Conservation (phyloP, 805 yeast genomes). For the Tetrapisispora arboricola region DNA sequence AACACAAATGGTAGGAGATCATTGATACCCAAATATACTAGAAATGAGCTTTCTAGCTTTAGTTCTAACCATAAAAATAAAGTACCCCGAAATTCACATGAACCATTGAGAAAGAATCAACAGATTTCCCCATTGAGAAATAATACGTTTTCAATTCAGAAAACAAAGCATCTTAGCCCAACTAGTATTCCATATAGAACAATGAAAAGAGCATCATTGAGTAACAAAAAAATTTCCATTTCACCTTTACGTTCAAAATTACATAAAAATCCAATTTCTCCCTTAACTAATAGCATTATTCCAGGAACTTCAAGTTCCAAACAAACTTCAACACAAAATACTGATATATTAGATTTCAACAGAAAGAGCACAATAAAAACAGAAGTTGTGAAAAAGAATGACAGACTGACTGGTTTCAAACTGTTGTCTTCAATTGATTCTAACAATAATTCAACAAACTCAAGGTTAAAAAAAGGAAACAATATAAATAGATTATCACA, state of each 20-base stretch:
- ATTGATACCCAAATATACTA: constrained; percentile 5
- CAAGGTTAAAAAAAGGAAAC: neutral
- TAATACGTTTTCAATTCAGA: neutral
- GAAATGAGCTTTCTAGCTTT: no score
- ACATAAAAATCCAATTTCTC: neutral
- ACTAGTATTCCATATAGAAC: neutral
- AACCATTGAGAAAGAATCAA: neutral
- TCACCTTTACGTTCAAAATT: neutral
- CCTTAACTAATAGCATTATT: neutral
- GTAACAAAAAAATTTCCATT: neutral
- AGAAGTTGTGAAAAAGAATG: constrained; percentile 6
- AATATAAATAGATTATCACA: neutral
- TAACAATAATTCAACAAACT: constrained; percentile 4
- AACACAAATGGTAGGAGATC: constrained; percentile 4
- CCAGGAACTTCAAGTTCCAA: neutral
- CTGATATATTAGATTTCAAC: no score
- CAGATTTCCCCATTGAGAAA: neutral
- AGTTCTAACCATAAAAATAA: neutral
- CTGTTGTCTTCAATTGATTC: constrained; percentile 17
- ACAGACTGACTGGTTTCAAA: constrained; percentile 25
- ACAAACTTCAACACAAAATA: neutral
- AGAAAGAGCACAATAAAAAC: neutral
- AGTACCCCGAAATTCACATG: neutral
- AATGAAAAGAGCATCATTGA: neutral
- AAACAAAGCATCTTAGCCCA: neutral